A percentile compares a stretch with the other conserved stretches of the same genome.
Evolutionary conservation across 2,329 filamentous ascomycete genomes (phyloP).

Genomic region (Neonectria faginata): DNA sequence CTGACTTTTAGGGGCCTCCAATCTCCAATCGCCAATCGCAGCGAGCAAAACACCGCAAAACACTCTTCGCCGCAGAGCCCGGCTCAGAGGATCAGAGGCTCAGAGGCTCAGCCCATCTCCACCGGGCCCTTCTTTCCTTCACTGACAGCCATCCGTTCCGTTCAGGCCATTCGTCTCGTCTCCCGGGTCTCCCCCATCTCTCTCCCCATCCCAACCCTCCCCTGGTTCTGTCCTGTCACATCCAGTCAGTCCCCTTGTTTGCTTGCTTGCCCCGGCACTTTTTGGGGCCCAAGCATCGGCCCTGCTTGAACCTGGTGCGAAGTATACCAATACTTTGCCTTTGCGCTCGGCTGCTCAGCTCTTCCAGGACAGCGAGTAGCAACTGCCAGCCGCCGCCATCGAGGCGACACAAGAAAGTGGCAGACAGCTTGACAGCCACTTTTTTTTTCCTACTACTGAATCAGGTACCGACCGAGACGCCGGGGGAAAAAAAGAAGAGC

Average conservation of each 20-base stretch:
- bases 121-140: constrained; percentile 19
- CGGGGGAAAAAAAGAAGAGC: constrained; percentile 6
- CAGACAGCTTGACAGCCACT: neutral
- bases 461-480: constrained; percentile 9
- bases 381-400: constrained; percentile 2
- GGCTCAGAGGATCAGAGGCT: constrained; percentile 23
- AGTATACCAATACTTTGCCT: neutral
- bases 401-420: neutral
- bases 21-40: constrained; percentile 39
- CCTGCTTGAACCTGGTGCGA: constrained; percentile 6
- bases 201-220: constrained; percentile 26
- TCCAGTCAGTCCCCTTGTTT: constrained; percentile 29
- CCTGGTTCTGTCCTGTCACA: constrained; percentile 34
- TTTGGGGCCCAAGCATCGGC: constrained; percentile 22
- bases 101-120: constrained; percentile 37
- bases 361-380: constrained; percentile 1
- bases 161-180: constrained; percentile 27
- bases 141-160: constrained; percentile 34
- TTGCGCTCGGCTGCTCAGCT: constrained; percentile 9
- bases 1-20: neutral
- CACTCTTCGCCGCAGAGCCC: constrained; percentile 23
- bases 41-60: constrained; percentile 24
- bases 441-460: neutral
- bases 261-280: constrained; percentile 19
- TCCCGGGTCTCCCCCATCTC: constrained; percentile 15